These are phyloP conservation scores for Suhomyces atakaporum DNA, from an alignment of 1,139 yeast species.

Conservation along the genomic window DNA sequence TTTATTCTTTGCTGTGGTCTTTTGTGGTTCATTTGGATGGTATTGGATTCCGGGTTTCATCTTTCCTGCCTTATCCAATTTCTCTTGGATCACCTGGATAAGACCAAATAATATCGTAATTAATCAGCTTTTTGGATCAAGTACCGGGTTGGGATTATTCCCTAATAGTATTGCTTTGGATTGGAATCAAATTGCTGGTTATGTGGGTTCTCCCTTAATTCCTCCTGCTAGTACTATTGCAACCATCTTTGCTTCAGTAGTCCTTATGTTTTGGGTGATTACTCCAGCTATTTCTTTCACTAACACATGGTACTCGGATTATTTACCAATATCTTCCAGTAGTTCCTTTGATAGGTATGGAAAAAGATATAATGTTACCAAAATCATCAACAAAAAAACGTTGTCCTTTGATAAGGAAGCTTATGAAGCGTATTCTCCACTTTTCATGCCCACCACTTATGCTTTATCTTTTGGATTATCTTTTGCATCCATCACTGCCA, in stretches of 20 bases:
- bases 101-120: slow-evolving; percentile 45
- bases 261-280: slow-evolving; percentile 41
- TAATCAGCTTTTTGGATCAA: slow-evolving; percentile 62
- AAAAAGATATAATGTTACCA: slow-evolving; percentile 34
- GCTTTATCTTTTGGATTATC: slow-evolving; percentile 63
- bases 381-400: slow-evolving; percentile 41
- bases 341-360: slow-evolving; percentile 43
- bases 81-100: slow-evolving; percentile 36
- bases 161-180: slow-evolving; percentile 49
- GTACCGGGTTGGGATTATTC: slow-evolving; percentile 63
- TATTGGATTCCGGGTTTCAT: slow-evolving; percentile 48
- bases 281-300: slow-evolving; percentile 46
- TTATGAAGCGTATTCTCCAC: slow-evolving; percentile 58
- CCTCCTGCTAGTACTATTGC: slow-evolving; percentile 63
- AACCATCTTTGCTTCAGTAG: slow-evolving; percentile 42
- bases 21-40: slow-evolving; percentile 33
- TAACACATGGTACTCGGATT: slow-evolving; percentile 46
- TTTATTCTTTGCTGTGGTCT: slow-evolving; percentile 32
- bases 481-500: slow-evolving; percentile 66
- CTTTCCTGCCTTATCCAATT: slow-evolving; percentile 24
- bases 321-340: slow-evolving; percentile 44
- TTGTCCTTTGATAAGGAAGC: slow-evolving; percentile 48
- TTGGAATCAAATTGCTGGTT: slow-evolving; percentile 54
- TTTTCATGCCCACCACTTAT: slow-evolving; percentile 63
- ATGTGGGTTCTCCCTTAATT: slow-evolving; percentile 64